Percentiles rank a stretch among this genome's conserved stretches.
These are phyloP conservation scores for Xylariaceae sp. DNA, from an alignment of 2,329 filamentous ascomycete genomes.

Conservation along the genomic window DNA sequence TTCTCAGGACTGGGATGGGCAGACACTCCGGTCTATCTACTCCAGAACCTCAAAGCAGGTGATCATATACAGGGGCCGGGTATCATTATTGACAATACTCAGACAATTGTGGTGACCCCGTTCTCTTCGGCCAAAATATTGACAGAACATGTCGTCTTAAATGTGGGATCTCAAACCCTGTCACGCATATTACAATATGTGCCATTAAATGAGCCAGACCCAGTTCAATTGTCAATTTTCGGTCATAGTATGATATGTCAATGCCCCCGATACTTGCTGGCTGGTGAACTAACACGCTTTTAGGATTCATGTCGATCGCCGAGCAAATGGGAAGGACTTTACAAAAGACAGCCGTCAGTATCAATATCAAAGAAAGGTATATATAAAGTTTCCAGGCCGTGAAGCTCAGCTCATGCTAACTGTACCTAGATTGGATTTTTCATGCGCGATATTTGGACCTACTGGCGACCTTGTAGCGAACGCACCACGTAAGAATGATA, in stretches of 20 bases:
- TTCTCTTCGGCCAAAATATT: slow-evolving; percentile 17
- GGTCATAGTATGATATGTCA: slow-evolving; percentile 8
- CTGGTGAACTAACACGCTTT: neutral
- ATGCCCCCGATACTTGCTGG: neutral
- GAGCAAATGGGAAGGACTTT: slow-evolving; percentile 81
- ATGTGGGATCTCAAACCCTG: slow-evolving; percentile 6
- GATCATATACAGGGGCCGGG: slow-evolving; percentile 10
- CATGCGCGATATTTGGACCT: slow-evolving; percentile 75
- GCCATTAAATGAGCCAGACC: slow-evolving; percentile 9
- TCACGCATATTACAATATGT: neutral
- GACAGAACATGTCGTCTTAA: slow-evolving; percentile 15
- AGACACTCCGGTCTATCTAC: slow-evolving; percentile 14
- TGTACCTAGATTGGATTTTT: slow-evolving; percentile 64
- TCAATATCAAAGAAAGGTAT: slow-evolving; percentile 75
- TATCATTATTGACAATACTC: slow-evolving; percentile 19
- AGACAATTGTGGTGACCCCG: slow-evolving; percentile 16
- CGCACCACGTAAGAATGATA: slow-evolving; percentile 54
- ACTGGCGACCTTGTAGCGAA: slow-evolving; percentile 74
- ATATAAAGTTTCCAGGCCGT: neutral
- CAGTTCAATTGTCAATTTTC: slow-evolving; percentile 14
- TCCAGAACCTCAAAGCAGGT: slow-evolving; percentile 8
- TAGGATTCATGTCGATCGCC: slow-evolving; percentile 56
- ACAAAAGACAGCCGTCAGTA: slow-evolving; percentile 78
- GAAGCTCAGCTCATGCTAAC: neutral
- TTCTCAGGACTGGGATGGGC: slow-evolving; percentile 14